Evolutionary conservation across 495 filamentous ascomycete species (phyloP).

Genomic region (Penicillium canescens): DNA sequence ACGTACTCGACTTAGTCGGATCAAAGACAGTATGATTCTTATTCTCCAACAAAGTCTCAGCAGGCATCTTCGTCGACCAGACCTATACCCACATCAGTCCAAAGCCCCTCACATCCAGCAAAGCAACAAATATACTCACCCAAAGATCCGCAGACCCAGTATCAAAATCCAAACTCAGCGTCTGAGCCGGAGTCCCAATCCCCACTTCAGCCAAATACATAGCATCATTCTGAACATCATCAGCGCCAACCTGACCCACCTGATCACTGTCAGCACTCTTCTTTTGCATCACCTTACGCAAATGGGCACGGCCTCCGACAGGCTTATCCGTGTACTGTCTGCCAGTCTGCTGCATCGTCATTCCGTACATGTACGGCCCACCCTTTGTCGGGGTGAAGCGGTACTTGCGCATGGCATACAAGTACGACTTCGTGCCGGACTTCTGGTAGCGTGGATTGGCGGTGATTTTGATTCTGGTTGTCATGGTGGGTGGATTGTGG

Average conservation of each 20-base stretch:
- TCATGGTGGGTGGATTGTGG: slow-evolving; percentile 31
- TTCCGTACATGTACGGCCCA: slow-evolving; percentile 62
- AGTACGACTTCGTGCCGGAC: slow-evolving; percentile 73
- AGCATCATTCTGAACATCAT: slow-evolving; percentile 73
- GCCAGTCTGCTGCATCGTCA: slow-evolving; percentile 45
- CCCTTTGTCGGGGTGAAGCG: slow-evolving; percentile 67
- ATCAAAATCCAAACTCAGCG: slow-evolving; percentile 69
- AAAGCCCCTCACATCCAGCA: not conserved
- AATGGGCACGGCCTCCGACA: slow-evolving; percentile 46
- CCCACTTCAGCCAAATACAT: slow-evolving; percentile 66
- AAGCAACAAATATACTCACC: slow-evolving; percentile 47
- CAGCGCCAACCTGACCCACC: slow-evolving; percentile 60
- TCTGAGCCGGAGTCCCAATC: slow-evolving; percentile 71
- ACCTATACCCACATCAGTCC: slow-evolving; percentile 41
- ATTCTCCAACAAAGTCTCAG: slow-evolving; percentile 30
- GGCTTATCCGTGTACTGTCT: slow-evolving; percentile 41
- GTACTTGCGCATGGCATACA: slow-evolving; percentile 68
- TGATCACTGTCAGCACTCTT: slow-evolving; percentile 37
- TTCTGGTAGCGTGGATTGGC: slow-evolving; percentile 64
- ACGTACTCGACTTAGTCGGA: slow-evolving; percentile 60
- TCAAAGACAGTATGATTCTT: slow-evolving; percentile 56
- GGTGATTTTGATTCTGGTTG: slow-evolving; percentile 44
- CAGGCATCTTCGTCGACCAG: slow-evolving; percentile 60
- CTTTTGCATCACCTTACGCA: slow-evolving; percentile 53
- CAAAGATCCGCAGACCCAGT: slow-evolving; percentile 78